Base-by-base conservation (phyloP, 495 filamentous ascomycete species). In the Xylaria palmicola region DNA sequence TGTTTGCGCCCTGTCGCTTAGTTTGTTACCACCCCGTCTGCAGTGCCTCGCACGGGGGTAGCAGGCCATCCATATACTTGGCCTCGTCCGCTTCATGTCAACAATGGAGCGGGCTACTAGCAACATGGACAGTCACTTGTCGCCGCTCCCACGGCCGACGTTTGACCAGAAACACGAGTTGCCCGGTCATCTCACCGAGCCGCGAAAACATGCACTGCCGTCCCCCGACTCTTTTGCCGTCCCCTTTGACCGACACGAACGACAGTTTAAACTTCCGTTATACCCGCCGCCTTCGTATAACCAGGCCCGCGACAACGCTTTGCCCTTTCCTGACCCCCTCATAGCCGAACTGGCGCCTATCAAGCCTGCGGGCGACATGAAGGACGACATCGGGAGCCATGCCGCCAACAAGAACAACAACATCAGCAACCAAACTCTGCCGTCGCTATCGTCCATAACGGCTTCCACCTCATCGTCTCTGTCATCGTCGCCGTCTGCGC, bases 311-410 rank as follows among this genome's bases (percentile, higher is more conserved):
- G 77, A 79, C 12, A 41, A 65, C 13, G 37, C 67, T 49, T 63
- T 75, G 20, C 64, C 70, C 44, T 79, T 79, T 43, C 58, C 70
- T 36, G 68, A 72, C 36, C 59, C 58, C 8, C 66, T 67, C n/a
- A 68, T 68, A 12, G 66, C 76, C 44, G 78, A 79, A 45, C 74
- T 81, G 2, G 62, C 78, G 5, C 78, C 77, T 12, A 77, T 81
- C 43, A 74, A 78, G 19, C 62, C 60, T n/a, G 49, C 63, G 32
- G 56, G 32, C 51, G 64, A 62, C 24, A 61, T 50, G 24, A 62
- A 56, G 30, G 39, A 68, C 56, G 60, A 68, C 26, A 45, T 64
- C 27, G 51, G 54, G 19, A 57, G 49, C 7, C 34, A 43, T n/a
- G 50, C 13, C 12, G 51, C 49, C 34, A 56, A 50, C 34, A 37